Conservation (phyloP, 768 basidiomycete species). For the Lactifluus hygrophoroides region DNA sequence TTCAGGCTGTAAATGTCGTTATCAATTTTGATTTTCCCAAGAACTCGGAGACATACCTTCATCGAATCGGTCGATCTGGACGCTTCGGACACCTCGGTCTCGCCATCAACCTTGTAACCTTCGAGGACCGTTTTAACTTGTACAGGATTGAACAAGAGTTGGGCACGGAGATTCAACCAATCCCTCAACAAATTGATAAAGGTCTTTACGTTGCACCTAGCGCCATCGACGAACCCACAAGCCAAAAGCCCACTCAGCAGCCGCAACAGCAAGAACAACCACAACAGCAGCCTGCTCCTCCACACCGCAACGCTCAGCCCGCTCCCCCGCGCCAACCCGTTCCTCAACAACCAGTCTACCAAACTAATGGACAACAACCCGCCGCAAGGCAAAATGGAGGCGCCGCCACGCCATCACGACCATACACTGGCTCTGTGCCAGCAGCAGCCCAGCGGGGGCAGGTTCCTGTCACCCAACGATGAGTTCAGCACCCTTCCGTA, state of each 20-base stretch:
- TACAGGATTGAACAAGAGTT: constrained; percentile 98
- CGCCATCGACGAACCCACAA: constrained; percentile 36
- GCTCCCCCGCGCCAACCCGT: constrained; percentile 7
- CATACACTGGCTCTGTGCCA: constrained; percentile 12
- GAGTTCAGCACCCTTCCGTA: not conserved
- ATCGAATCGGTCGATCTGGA: constrained; percentile 96
- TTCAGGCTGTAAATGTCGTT: constrained; percentile 99
- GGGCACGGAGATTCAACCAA: constrained; percentile 95
- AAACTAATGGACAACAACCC: constrained; percentile 24
- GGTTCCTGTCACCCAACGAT: constrained; percentile 18
- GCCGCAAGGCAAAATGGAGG: constrained; percentile 25
- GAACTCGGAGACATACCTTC: constrained; percentile 97
- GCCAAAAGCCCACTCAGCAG: constrained; percentile 31
- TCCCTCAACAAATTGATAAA: constrained; percentile 86
- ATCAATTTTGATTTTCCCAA: constrained; percentile 99
- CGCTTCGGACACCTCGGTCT: constrained; percentile 96
- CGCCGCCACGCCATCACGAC: constrained; percentile 19
- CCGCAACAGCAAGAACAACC: constrained; percentile 29
- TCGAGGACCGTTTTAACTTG: constrained; percentile 95
- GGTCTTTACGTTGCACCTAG: constrained; percentile 87
- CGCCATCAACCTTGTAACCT: constrained; percentile 96
- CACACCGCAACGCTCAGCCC: constrained; percentile 12
- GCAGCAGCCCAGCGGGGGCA: constrained; percentile 23
- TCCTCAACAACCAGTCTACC: constrained; percentile 27
- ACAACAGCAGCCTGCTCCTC: constrained; percentile 20